Percentiles rank a stretch among this genome's conserved stretches.
Evolutionary conservation across 2,329 filamentous ascomycete species (phyloP).

Genomic region (Beauveria brongniartii): DNA sequence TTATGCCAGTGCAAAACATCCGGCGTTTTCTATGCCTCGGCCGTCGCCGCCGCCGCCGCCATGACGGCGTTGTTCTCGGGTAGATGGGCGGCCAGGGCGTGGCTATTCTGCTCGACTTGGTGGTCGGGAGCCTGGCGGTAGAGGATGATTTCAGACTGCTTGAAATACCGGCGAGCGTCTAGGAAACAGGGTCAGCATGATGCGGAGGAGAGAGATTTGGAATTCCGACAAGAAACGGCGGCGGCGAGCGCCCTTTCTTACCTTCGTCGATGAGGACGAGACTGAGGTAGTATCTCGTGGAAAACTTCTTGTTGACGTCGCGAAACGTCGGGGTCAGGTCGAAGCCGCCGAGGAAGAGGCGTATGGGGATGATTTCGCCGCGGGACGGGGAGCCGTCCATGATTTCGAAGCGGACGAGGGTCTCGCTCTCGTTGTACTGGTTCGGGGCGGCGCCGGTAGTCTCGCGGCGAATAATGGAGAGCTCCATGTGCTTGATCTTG

Average conservation of each 20-base stretch:
- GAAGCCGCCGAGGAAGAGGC: slow-evolving; percentile 93
- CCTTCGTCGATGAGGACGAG: slow-evolving; percentile 93
- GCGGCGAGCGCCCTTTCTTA: slow-evolving; percentile 28
- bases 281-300: slow-evolving; percentile 93
- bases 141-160: slow-evolving; percentile 96
- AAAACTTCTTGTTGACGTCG: slow-evolving; percentile 99
- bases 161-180: slow-evolving; percentile 97
- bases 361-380: slow-evolving; percentile 90
- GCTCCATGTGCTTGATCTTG: slow-evolving; percentile 99
- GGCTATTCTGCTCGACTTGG: slow-evolving; percentile 28
- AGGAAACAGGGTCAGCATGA: slow-evolving; percentile 4
- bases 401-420: slow-evolving; percentile 95
- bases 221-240: neutral
- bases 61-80: slow-evolving; percentile 39
- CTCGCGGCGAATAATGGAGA: slow-evolving; percentile 93
- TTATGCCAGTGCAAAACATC: neutral
- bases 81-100: slow-evolving; percentile 31
- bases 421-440: slow-evolving; percentile 99
- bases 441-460: slow-evolving; percentile 95
- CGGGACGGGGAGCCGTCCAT: slow-evolving; percentile 99
- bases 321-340: slow-evolving; percentile 97
- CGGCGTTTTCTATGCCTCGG: slow-evolving; percentile 14
- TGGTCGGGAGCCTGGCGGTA: slow-evolving; percentile 71
- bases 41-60: slow-evolving; percentile 15
- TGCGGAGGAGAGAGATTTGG: neutral